phyloP scores from a whole-genome alignment of 2,329 filamentous ascomycete species.

The Ciborinia camelliae region DNA sequence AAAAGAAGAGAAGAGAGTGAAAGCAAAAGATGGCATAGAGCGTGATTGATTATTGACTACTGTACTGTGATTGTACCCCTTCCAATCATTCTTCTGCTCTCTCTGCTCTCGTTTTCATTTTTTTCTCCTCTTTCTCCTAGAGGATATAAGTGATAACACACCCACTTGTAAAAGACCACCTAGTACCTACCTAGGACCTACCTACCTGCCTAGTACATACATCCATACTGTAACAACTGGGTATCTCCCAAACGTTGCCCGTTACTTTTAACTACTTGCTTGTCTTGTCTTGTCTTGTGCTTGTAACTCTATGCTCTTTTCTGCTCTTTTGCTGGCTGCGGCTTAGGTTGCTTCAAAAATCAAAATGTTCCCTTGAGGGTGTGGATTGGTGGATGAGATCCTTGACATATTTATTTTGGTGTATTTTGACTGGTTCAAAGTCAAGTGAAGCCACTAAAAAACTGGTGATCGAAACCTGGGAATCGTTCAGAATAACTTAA shows the following conservation, averaged over 20 bases:
- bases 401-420: constrained; percentile 5
- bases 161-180: no score
- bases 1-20: not conserved
- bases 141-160: no score
- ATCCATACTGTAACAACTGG: no score
- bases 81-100: not conserved
- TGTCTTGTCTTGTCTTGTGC: constrained; percentile 1
- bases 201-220: no score
- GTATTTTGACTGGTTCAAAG: not conserved
- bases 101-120: no score
- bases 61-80: no score
- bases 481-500: no score
- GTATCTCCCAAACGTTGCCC: no score
- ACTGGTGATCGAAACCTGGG: not conserved
- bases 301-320: not conserved
- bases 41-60: not conserved
- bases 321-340: not conserved
- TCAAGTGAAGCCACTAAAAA: not conserved
- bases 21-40: not conserved
- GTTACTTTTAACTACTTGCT: no score
- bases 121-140: no score
- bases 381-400: constrained; percentile 1
- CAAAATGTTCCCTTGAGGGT: not conserved
- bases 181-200: no score
- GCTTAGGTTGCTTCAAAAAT: not conserved